Conservation (phyloP, 192 early-diverging fungal genomes). For the Linnemannia exigua region DNA sequence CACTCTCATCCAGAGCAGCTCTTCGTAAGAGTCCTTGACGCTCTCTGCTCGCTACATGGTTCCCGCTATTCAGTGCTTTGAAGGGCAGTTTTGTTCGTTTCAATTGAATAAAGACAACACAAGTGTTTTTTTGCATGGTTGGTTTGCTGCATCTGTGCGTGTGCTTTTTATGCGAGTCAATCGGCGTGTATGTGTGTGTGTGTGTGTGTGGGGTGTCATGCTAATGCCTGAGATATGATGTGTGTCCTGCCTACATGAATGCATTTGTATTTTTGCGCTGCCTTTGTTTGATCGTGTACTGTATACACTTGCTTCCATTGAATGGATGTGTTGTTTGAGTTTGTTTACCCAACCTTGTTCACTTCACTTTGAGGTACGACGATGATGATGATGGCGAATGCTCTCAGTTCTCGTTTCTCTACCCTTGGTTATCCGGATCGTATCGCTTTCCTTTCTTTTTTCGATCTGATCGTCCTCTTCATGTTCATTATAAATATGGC, state of each 20-base stretch:
- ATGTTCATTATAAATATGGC: not conserved
- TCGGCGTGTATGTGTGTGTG: not conserved
- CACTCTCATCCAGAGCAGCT: not conserved
- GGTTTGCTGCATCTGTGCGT: not conserved
- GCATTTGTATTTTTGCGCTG: too few relatives aligned
- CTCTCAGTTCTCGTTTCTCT: not conserved
- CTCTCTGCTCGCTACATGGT: not conserved
- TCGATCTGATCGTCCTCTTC: not conserved
- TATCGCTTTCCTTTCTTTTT: not conserved
- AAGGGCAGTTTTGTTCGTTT: not conserved
- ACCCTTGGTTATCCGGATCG: not conserved
- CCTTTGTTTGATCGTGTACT: not conserved
- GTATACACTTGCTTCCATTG: not conserved
- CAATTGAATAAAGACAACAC: not conserved
- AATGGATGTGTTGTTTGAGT: not conserved
- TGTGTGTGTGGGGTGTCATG: not conserved
- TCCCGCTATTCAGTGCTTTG: not conserved
- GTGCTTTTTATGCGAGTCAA: not conserved
- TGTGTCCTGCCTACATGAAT: not conserved
- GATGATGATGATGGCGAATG: not conserved
- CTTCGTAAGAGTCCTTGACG: too few relatives aligned
- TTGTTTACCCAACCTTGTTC: too few relatives aligned
- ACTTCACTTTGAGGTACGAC: not conserved
- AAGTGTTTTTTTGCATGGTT: not conserved
- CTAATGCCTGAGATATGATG: too few relatives aligned